Evolutionary conservation across 495 filamentous ascomycete species (phyloP), one percentile per base, ranked within the genome.

Genomic region (Rostrohypoxylon terebratum): DNA sequence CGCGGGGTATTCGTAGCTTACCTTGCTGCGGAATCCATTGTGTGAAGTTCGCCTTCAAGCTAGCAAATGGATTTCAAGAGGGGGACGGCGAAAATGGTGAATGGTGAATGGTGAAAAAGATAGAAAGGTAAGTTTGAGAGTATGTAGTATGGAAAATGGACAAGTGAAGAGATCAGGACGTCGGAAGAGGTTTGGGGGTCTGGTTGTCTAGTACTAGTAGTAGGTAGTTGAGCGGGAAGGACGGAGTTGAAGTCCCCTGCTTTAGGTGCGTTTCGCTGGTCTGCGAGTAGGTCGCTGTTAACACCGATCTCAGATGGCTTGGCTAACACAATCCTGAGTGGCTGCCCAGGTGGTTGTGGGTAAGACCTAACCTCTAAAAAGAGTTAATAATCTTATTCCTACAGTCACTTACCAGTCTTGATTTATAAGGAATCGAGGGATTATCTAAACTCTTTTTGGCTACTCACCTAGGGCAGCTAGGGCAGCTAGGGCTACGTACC

Each of bases 1-100:
- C 72, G 77, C 66, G 69, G 77, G 72, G 75, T 76, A 73, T 76
- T 61, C 16, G 38, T 25, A 72, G 67, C 83, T 83, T 72, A 83
- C 83, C 73, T 78, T 75, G 76, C 79, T 68, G 82, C 76, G 31
- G 81, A 59, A 33, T 82, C 77, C 82, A 84, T 84, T 77, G 73
- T 82, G 78, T 78, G 68, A 57, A 59, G 51, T 64, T 61, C 59
- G 53, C 64, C 60, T 45, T 25, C 65, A 20, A 44, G 59, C n/a
- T 67, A 54, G 57, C 51, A 16, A 54, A 40, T 36, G 23, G 23
- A 0, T 55, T 28, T 36, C 21, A 31, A 57, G 62, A 54, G 48
- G 23, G 40, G 42, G 68, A 60, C 10, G 60, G 20, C 25, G 28
- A 50, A 13, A 63, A 60, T 57, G 31, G 71, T 76, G 70, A 51